These are phyloP conservation scores for Colletotrichum sp. DNA, from an alignment of 2,329 filamentous ascomycete species.

Conservation along the genomic window DNA sequence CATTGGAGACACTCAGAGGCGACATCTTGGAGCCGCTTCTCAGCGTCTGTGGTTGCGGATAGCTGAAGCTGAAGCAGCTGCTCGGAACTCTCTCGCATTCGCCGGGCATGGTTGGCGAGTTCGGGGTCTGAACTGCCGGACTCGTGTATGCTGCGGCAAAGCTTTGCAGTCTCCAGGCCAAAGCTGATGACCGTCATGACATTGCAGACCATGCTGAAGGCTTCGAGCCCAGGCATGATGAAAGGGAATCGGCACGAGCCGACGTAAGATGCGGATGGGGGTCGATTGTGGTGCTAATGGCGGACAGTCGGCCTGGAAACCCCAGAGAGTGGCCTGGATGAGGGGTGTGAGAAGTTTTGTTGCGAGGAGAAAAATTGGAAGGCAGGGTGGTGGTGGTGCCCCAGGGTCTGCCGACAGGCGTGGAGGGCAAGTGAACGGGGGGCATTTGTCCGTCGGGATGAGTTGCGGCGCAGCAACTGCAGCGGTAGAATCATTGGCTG, in stretches of 20 bases:
- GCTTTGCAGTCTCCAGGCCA: background rate
- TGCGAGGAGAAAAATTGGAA: background rate
- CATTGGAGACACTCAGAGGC: too few relatives aligned
- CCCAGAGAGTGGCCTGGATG: too few relatives aligned
- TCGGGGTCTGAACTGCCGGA: too few relatives aligned
- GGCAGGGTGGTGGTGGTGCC: background rate
- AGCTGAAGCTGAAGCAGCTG: too few relatives aligned
- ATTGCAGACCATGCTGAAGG: background rate
- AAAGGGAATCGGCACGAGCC: background rate
- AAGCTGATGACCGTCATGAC: background rate
- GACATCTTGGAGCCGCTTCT: too few relatives aligned
- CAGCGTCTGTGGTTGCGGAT: too few relatives aligned
- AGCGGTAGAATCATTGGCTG: background rate
- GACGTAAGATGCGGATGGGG: rapidly evolving
- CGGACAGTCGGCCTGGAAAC: too few relatives aligned
- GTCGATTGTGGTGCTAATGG: background rate
- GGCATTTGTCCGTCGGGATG: background rate
- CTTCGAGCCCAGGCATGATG: background rate
- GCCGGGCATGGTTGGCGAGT: too few relatives aligned
- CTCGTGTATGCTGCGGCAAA: background rate
- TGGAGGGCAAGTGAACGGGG: too few relatives aligned
- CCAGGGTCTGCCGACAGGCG: too few relatives aligned
- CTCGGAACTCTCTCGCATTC: too few relatives aligned
- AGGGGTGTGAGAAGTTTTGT: too few relatives aligned
- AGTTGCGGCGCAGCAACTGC: background rate